Conservation (phyloP, 2,329 filamentous ascomycete genomes). For the Scedosporium minutisporum region DNA sequence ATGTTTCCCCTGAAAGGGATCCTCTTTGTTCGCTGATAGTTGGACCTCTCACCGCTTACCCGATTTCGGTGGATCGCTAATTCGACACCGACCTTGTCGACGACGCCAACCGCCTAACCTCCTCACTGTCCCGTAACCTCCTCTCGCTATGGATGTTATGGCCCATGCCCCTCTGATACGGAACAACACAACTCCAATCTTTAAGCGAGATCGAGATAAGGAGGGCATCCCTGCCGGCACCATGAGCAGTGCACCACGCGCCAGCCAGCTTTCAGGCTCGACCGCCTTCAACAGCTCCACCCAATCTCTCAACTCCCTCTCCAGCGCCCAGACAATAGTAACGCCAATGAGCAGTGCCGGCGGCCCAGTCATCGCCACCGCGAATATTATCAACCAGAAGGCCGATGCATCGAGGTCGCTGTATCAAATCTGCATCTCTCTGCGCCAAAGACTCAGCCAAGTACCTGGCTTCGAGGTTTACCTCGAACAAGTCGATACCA, state of each 20-base stretch:
- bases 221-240: constrained; percentile 31
- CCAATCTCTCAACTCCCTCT: constrained; percentile 40
- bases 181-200: constrained; percentile 49
- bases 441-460: constrained; percentile 71
- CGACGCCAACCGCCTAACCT: constrained; percentile 1
- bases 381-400: constrained; percentile 95
- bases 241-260: constrained; percentile 44
- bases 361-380: constrained; percentile 63
- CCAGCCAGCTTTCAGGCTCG: constrained; percentile 54
- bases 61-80: neutral
- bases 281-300: constrained; percentile 45
- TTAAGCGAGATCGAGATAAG: constrained; percentile 37
- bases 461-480: constrained; percentile 76
- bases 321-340: constrained; percentile 31
- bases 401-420: constrained; percentile 86
- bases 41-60: constrained; percentile 8
- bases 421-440: constrained; percentile 85
- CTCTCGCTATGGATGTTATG: constrained; percentile 26
- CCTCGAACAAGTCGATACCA: constrained; percentile 60
- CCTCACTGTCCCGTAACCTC: constrained; percentile 7
- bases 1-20: constrained; percentile 4
- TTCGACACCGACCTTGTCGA: too few species aligned
- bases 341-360: constrained; percentile 30
- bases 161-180: constrained; percentile 50
- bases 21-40: neutral